Evolutionary conservation across 2,329 filamentous ascomycete species (phyloP), one percentile per base, ranked within the genome.

Genomic region (Neurospora crassa): DNA sequence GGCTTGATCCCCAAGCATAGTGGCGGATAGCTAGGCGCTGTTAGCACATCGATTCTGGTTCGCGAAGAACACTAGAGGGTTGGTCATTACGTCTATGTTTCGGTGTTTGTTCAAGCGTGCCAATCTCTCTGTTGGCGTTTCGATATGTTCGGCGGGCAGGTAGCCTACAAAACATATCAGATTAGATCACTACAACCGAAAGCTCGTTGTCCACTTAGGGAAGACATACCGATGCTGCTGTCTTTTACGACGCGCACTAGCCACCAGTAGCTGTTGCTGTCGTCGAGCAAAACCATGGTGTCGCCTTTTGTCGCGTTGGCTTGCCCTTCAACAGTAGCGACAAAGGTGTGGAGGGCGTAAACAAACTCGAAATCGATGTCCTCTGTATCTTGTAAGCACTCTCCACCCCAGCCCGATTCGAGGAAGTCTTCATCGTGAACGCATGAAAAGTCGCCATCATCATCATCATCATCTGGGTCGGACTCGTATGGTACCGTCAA

Each of bases 211-310:
- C 53, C 34, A 40, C 40, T 45, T 14, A 14, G 7, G 20, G 24
- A 14, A 8, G 40, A 76, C 83, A 71, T 80, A 90, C 87, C 89
- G 81, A 99, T 99, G 79, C 94, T 98, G 80, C 92, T 96, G 82
- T 99, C 96, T 81, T 98, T 98, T 70, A 98, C 94, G 67, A 99
- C 92, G 75, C 95, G 88, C 16, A 99, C 96, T 73, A 99, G 88
- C 96, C 96, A 99, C 96, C 96, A 99, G 81, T 99, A 99, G 82
- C 94, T 98, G 83, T 99, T 99, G 83, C 94, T 98, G 78, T 99
- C 96, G 78, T 99, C 96, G 29, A 99, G 88, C 74, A 99, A 85
- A 70, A 98, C 95, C 96, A 99, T 99, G 16, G 95, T 98, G 79
- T 99, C 96, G 69, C 96, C 96, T 82, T 99, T 99, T 42, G 93